These are phyloP conservation scores for Acacia pycnantha DNA, from an alignment of 331 rosid genomes.

Conservation along the genomic window DNA sequence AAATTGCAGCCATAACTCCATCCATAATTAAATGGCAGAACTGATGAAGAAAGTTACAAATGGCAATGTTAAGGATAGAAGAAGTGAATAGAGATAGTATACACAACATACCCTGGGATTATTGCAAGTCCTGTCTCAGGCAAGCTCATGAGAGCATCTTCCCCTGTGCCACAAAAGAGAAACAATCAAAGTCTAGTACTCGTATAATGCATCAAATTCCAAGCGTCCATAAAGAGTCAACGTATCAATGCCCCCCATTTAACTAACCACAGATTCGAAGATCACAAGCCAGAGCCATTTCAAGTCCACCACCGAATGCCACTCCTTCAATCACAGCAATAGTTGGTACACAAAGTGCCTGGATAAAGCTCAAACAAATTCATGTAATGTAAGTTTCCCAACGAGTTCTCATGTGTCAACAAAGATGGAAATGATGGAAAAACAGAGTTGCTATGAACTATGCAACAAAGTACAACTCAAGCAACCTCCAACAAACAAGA, in stretches of 20 bases:
- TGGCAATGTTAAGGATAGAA: background rate
- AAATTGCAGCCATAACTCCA: constrained; percentile 10
- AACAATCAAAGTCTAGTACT: constrained; percentile 24
- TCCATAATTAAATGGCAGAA: constrained; percentile 4
- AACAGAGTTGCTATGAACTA: constrained; percentile 11
- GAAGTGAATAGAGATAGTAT: constrained; percentile 21
- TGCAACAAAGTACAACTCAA: background rate
- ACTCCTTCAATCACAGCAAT: constrained; percentile 92
- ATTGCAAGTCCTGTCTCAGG: constrained; percentile 99
- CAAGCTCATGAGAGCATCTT: constrained; percentile 72
- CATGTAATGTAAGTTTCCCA: constrained; percentile 25
- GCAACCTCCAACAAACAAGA: background rate
- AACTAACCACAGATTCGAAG: constrained; percentile 85
- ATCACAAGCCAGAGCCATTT: constrained; percentile 95
- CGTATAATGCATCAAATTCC: background rate
- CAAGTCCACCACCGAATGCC: constrained; percentile 97
- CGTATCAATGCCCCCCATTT: background rate
- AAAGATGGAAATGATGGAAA: background rate
- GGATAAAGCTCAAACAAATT: constrained; percentile 28
- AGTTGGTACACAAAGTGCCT: constrained; percentile 74
- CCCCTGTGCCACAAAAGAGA: constrained; percentile 50
- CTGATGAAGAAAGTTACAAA: constrained; percentile 13
- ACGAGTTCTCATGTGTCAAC: background rate
- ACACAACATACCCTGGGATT: constrained; percentile 79
- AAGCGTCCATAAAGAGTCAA: constrained; percentile 19